Conservation (phyloP, 495 filamentous ascomycete genomes). For the Penicillium malachiteum region DNA sequence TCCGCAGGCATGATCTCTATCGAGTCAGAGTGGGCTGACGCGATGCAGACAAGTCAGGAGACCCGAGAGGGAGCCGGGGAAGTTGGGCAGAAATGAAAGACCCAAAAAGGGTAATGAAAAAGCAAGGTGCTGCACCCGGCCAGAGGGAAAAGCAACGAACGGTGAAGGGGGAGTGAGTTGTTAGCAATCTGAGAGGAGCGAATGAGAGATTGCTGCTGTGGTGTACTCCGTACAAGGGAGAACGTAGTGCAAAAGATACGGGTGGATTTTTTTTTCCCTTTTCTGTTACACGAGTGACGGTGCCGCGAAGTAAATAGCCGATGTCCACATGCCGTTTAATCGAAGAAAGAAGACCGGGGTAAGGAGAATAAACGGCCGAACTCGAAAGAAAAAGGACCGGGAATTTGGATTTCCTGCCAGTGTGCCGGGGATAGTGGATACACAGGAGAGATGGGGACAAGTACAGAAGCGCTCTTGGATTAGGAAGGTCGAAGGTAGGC, state of each 20-base stretch:
- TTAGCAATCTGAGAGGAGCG: slow-evolving; percentile 10
- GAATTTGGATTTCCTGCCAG: background rate
- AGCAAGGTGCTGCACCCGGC: slow-evolving; percentile 23
- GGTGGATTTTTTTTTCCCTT: background rate
- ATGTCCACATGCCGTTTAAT: slow-evolving; percentile 40
- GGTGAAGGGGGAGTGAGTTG: slow-evolving; percentile 21
- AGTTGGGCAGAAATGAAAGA: slow-evolving; percentile 29
- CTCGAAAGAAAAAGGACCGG: slow-evolving; percentile 10
- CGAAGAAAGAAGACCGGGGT: slow-evolving; percentile 11
- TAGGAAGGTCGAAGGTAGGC: slow-evolving; percentile 10
- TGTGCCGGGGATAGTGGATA: slow-evolving; percentile 2
- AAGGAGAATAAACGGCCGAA: slow-evolving; percentile 2
- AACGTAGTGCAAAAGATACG: slow-evolving; percentile 34
- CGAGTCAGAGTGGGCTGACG: slow-evolving; percentile 34
- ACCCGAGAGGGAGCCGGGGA: slow-evolving; percentile 38
- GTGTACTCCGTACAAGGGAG: slow-evolving; percentile 1
- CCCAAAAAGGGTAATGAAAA: slow-evolving; percentile 23
- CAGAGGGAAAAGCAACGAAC: slow-evolving; percentile 18
- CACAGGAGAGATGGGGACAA: slow-evolving; percentile 5
- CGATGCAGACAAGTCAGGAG: slow-evolving; percentile 41
- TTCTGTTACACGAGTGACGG: slow-evolving; percentile 37
- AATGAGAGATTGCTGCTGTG: slow-evolving; percentile 16
- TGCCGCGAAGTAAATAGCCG: slow-evolving; percentile 38
- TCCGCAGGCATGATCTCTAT: slow-evolving; percentile 43
- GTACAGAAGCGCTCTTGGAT: slow-evolving; percentile 1